Evolutionary conservation across 2,329 filamentous ascomycete species (phyloP), one percentile per base, ranked within the genome.

Genomic region (Apiospora saccharicola): DNA sequence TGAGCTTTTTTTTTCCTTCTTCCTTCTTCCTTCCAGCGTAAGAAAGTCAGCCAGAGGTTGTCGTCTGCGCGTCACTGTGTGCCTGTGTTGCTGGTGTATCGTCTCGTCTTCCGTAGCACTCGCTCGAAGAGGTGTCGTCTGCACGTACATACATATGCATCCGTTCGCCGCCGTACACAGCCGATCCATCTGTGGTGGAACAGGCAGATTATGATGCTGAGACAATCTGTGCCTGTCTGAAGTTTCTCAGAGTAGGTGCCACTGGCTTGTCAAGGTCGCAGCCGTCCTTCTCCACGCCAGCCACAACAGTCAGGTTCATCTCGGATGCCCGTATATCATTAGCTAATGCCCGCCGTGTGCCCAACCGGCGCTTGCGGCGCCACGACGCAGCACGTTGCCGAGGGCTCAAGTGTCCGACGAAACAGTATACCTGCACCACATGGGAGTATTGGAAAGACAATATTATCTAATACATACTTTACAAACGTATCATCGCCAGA

Each of bases 161-260:
- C 57, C 57, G 30, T 41, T 64, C 57, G 67, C 67, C 68, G 47
- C 67, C 68, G 68, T 41, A 51, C 67, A 41, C 37, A 71, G 70
- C 67, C 67, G 70, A 71, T 53, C 70, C 67, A 43, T 47, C 47
- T 57, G 67, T 51, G 19, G 70, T 71, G 70, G 64, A 71, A 71
- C 70, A 69, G 47, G 19, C 19, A 41, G 47, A 47, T 30, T 71
- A 53, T 53, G 64, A 71, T 69, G 70, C 49, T 68, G 70, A 64
- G 70, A 71, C 70, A 57, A 47, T 61, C 67, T 69, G 53, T 44
- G 67, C 67, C 46, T 69, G 67, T 71, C 46, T 64, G 67, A 57
- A 68, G 34, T 69, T 69, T 64, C 67, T 22, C 70, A 41, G 61
- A 71, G 30, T 22, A 51, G 57, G 64, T 71, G 41, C 70, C 70